These are phyloP conservation scores for Pseudoturritis turrita DNA, from an alignment of 345 rosid species.

Conservation along the genomic window DNA sequence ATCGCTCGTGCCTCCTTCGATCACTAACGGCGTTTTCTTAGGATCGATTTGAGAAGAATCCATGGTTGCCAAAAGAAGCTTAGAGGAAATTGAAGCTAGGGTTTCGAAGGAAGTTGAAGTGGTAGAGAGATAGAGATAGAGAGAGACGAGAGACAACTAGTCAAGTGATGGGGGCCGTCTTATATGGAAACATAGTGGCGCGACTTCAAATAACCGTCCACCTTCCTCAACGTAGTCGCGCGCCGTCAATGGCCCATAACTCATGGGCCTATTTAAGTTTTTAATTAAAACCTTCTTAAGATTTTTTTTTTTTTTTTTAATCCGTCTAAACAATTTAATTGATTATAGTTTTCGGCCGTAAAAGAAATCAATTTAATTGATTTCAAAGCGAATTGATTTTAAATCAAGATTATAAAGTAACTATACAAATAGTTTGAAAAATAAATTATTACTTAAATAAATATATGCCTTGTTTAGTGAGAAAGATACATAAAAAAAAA, in stretches of 20 bases:
- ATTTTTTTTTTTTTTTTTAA: no score
- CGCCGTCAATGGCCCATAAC: not conserved
- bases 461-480: no score
- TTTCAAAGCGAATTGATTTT: no score
- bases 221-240: not conserved
- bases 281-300: not conserved
- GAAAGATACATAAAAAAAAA: no score
- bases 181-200: not conserved
- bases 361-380: no score
- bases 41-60: not conserved
- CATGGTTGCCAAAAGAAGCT: not conserved
- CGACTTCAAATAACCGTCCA: slow-evolving; percentile 14
- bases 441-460: no score
- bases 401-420: no score
- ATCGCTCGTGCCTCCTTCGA: not conserved
- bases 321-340: no score
- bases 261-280: not conserved
- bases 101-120: not conserved
- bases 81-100: not conserved
- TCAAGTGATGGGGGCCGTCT: not conserved
- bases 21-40: not conserved
- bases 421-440: no score
- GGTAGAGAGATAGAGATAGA: not conserved
- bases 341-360: no score
- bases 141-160: not conserved